Conservation (phyloP, 805 yeast species). For the Wickerhamiella lipophila region DNA sequence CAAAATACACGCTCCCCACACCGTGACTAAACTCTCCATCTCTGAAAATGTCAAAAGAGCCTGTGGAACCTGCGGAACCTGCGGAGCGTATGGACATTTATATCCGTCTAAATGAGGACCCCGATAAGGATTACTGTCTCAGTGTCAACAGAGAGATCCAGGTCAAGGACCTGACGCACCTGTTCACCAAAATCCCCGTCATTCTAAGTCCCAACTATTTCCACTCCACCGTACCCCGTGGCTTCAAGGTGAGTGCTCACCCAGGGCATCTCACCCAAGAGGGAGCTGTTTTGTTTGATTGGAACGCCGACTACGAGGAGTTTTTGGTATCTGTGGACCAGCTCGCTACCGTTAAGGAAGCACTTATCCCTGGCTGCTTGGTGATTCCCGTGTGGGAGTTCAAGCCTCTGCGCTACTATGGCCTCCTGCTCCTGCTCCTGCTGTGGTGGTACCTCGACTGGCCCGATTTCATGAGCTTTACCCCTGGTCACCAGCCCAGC, state of each 20-base stretch:
- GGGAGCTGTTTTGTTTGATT: slow-evolving; percentile 64
- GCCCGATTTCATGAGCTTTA: slow-evolving; percentile 79
- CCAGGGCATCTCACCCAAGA: slow-evolving; percentile 80
- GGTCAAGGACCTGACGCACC: slow-evolving; percentile 44
- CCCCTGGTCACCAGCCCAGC: slow-evolving; percentile 79
- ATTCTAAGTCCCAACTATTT: slow-evolving; percentile 71
- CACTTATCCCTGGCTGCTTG: slow-evolving; percentile 83
- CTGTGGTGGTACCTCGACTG: slow-evolving; percentile 87
- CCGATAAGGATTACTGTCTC: slow-evolving; percentile 83
- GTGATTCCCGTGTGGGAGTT: slow-evolving; percentile 60
- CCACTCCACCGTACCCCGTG: slow-evolving; percentile 49
- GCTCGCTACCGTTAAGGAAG: slow-evolving; percentile 42
- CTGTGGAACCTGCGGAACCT: neutral
- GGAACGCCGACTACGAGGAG: slow-evolving; percentile 40
- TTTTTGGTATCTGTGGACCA: slow-evolving; percentile 35
- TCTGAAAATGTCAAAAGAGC: neutral
- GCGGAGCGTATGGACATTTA: slow-evolving; percentile 33
- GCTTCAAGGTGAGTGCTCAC: slow-evolving; percentile 45
- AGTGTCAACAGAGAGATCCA: slow-evolving; percentile 46
- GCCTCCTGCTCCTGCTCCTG: slow-evolving; percentile 24
- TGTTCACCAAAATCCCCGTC: slow-evolving; percentile 58
- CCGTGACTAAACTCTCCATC: neutral
- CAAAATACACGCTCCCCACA: neutral
- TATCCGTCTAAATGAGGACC: slow-evolving; percentile 73
- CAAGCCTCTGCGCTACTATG: slow-evolving; percentile 26